These are phyloP conservation scores for Xylariaceae sp. DNA, from an alignment of 2,329 filamentous ascomycete species.

Conservation along the genomic window DNA sequence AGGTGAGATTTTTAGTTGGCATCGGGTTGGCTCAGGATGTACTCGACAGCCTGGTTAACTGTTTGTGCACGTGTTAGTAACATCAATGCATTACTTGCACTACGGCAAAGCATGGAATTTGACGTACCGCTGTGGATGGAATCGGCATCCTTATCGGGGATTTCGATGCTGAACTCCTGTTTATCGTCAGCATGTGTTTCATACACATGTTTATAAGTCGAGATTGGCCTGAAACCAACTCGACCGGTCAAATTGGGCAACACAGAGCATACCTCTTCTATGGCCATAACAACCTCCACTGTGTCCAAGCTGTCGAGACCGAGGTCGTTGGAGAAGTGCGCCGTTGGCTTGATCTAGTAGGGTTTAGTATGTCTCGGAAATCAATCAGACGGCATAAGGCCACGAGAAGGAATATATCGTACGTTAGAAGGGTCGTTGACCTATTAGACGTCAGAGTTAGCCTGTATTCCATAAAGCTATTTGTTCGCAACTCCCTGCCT, in stretches of 20 bases:
- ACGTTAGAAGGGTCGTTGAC: constrained; percentile 66
- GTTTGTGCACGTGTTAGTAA: constrained; percentile 24
- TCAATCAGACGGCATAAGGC: neutral
- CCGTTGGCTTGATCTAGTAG: constrained; percentile 70
- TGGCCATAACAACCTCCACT: constrained; percentile 99
- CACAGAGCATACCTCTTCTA: constrained; percentile 78
- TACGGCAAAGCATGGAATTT: neutral
- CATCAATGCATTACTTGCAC: too few relatives aligned
- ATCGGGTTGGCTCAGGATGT: constrained; percentile 90
- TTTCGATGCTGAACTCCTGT: constrained; percentile 80
- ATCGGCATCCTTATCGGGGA: constrained; percentile 95
- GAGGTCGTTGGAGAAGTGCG: constrained; percentile 97
- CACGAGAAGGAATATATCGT: constrained; percentile 32
- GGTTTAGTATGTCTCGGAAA: constrained; percentile 14
- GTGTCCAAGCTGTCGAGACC: constrained; percentile 97
- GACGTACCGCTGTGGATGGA: constrained; percentile 85
- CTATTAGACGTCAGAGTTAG: constrained; percentile 41
- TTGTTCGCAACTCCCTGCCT: too few relatives aligned
- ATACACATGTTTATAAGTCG: neutral
- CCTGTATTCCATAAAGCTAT: neutral
- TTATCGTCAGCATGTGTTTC: constrained; percentile 23
- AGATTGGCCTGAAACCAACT: neutral
- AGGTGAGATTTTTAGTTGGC: constrained; percentile 57
- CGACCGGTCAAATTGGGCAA: neutral
- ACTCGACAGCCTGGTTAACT: constrained; percentile 94